Base-by-base conservation (phyloP, 306 rosid genomes). In the Glycyrrhiza uralensis region DNA sequence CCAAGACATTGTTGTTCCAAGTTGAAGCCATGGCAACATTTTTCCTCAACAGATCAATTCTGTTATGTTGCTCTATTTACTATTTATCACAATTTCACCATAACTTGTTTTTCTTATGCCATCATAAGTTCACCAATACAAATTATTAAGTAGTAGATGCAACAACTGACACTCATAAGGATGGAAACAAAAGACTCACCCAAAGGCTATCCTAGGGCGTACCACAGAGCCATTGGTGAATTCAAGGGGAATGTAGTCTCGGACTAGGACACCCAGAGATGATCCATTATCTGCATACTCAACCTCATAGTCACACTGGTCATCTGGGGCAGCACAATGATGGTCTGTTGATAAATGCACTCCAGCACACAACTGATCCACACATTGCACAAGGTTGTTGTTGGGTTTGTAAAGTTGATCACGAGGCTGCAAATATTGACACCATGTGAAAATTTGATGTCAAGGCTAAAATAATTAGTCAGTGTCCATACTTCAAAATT, bases 221-320 rank as follows among this genome's bases (percentile, higher is more conserved):
- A 80, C 22, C 17, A 60, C 35, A 7, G 97, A 78, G 83, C 98
- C 97, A 59, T 93, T 89, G 71, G 70, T 47, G 69, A 91, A 70
- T 26, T 30, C 71, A 54, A 93, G 66, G 11, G 79, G 83, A 72
- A 91, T 5, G 42, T 52, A 13, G 77, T 93, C 98, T 24, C 32
- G 80, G 71, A 93, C 92, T 14, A 91, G 55, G 42, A 93, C 97
- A 56, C 98, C 98, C 9, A 89, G 28, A 72, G 97, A 93, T 22
- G 96, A 86, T 45, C 97, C 98, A 23, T 80, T 67, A 80, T 93
- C 98, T 20, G 98, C 98, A 74, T 93, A 93, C 28, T 81, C 87
- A 7, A 93, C 84, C 72, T 91, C 87, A 61, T 93, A 93, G 86
- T 91, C 90, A 41, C 98, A 93, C 79, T 89, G 98, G 1, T 91